phyloP scores from a whole-genome alignment of 495 filamentous ascomycete species.

The Lasiosphaeria hispida region DNA sequence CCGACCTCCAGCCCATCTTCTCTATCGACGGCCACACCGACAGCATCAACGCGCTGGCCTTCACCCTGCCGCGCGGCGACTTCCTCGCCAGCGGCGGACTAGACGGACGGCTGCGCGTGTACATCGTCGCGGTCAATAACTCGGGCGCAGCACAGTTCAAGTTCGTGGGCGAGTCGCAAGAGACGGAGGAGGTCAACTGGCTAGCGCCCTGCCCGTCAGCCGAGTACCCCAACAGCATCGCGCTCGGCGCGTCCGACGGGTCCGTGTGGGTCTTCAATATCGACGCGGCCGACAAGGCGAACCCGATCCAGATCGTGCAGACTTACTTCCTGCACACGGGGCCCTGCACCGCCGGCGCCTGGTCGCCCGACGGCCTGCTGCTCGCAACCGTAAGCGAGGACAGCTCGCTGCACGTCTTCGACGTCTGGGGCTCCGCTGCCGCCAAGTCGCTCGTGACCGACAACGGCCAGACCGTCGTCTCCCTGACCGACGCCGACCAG shows the following conservation, averaged over 20 bases:
- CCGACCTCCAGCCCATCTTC: conserved; percentile 59
- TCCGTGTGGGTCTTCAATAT: conserved; percentile 92
- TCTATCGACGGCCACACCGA: conserved; percentile 85
- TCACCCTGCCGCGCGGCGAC: conserved; percentile 78
- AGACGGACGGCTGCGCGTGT: conserved; percentile 71
- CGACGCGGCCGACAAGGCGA: conserved; percentile 56
- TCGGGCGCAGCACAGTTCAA: conserved; percentile 72
- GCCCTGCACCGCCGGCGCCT: conserved; percentile 84
- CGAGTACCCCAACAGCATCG: conserved; percentile 74
- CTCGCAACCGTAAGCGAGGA: conserved; percentile 91
- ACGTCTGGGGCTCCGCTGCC: conserved; percentile 81
- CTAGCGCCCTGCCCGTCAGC: conserved; percentile 69
- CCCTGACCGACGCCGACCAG: conserved; percentile 78
- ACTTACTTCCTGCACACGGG: conserved; percentile 87
- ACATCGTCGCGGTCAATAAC: conserved; percentile 64
- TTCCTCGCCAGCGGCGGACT: conserved; percentile 84
- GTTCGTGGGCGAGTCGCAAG: conserved; percentile 65
- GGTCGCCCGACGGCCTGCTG: conserved; percentile 83
- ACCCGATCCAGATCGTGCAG: conserved; percentile 74
- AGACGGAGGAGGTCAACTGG: conserved; percentile 96
- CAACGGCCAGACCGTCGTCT: conserved; percentile 72
- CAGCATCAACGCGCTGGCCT: conserved; percentile 80
- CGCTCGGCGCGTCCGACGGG: conserved; percentile 88
- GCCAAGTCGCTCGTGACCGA: conserved; percentile 68
- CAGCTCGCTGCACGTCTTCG: conserved; percentile 84